Base-by-base conservation (phyloP, 1,284 basidiomycete genomes). In the Pterula multifida region DNA sequence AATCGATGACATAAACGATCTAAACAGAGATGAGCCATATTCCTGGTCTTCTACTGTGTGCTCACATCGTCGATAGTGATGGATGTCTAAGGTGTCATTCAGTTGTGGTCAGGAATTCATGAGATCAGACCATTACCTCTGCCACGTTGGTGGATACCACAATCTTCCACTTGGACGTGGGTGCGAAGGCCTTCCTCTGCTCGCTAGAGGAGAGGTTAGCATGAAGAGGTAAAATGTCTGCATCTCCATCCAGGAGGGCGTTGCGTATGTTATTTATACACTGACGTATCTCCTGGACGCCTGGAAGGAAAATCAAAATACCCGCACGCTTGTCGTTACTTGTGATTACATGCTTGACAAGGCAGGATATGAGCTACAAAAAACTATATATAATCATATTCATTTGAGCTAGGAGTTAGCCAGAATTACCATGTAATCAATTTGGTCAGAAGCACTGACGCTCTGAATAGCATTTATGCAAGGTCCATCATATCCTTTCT, bases 71-170 rank as follows among this genome's bases (percentile, higher is more conserved):
- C 87, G 55, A 97, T 95, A 1, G 93, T 97, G 55, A 97, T 92
- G 2, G 89, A 93, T 1, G 93, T 96, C 78, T 96, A 69, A 6
- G n/a, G 3, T 44, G 63, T 57, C 35, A 49, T n/a, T 36, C 36
- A 23, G 26, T 26, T 47, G 28, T 53, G 49, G 6, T 48, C 32
- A 13, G 15, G 44, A 17, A n/a, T 26, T 26, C 32, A 32, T 50
- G 9, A 26, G 28, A 32, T 32, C 28, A 32, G 25, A 21, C 6
- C 15, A 6, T 32, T 55, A 76, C 83, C 72, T 87, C 85, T 3
- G 89, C 90, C 23, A 97, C 89, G 58, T 96, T 96, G 4, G 93
- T 96, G 1, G 92, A 77, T 0, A 83, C 88, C 26, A 97, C 82
- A 42, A 96, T 78, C 65, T 96, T 97, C 73, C 92, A 85, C 52